Evolutionary conservation across 192 early-diverging fungal genomes (phyloP).

Genomic region (Podila verticillata): DNA sequence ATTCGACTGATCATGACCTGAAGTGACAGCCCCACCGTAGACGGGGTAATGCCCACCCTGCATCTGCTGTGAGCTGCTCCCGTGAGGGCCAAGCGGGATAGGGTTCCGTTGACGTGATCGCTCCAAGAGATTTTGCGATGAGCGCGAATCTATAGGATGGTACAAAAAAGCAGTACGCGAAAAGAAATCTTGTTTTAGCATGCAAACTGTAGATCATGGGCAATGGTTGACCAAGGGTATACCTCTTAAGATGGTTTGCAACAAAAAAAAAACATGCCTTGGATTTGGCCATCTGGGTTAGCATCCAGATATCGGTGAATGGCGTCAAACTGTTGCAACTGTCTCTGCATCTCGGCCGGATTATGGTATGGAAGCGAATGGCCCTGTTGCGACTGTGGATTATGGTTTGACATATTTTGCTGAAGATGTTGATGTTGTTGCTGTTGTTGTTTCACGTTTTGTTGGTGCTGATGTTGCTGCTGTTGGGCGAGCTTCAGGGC

Average conservation of each 20-base stretch:
- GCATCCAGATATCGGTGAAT: constrained; percentile 47
- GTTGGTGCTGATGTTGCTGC: not conserved
- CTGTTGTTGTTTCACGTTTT: not conserved
- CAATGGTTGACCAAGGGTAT: not conserved
- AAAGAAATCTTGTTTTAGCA: not conserved
- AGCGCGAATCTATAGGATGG: constrained; percentile 22
- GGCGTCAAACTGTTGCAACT: constrained; percentile 48
- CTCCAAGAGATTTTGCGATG: constrained; percentile 39
- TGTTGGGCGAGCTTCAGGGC: constrained; percentile 31
- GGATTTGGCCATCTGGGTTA: constrained; percentile 8
- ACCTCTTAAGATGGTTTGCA: not conserved
- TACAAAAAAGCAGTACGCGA: not conserved
- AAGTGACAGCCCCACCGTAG: constrained; percentile 1
- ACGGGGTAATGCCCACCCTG: constrained; percentile 8
- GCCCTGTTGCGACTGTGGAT: not conserved
- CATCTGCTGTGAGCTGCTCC: not conserved
- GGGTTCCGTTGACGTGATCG: constrained; percentile 47
- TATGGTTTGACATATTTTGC: not conserved
- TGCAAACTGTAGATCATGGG: not conserved
- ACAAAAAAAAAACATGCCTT: too few relatives aligned
- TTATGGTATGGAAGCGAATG: constrained; percentile 6
- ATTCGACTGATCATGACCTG: not conserved
- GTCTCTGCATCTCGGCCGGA: constrained; percentile 26
- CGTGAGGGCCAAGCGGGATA: constrained; percentile 2
- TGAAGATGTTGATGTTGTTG: constrained; percentile 9